Conservation (phyloP, 768 basidiomycete genomes). For the Tricholoma furcatifolium region DNA sequence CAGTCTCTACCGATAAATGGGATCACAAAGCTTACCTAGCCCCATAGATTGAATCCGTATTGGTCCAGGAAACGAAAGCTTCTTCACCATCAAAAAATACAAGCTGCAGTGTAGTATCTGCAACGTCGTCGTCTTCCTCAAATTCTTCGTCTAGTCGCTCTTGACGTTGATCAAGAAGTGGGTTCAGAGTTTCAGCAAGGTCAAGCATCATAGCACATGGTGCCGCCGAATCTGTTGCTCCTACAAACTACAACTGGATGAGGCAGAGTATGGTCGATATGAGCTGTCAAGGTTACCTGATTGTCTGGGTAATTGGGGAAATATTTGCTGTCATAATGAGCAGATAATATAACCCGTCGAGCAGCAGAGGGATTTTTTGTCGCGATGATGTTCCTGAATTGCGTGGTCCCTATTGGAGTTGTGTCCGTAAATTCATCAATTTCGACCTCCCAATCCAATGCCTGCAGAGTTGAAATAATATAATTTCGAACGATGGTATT, state of each 20-base stretch:
- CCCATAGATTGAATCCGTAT: conserved; percentile 91
- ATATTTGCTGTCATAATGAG: conserved; percentile 94
- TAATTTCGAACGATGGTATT: conserved; percentile 83
- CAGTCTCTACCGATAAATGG: conserved; percentile 1
- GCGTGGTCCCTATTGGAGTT: conserved; percentile 80
- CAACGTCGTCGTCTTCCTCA: conserved; percentile 73
- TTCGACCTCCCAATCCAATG: conserved; percentile 85
- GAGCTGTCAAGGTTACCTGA: conserved; percentile 49
- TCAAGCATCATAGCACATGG: conserved; percentile 95
- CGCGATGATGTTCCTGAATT: conserved; percentile 89
- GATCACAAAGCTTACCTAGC: conserved; percentile 61
- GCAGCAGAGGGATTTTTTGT: conserved; percentile 90
- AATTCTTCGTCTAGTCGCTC: conserved; percentile 51
- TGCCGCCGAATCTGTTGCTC: conserved; percentile 96
- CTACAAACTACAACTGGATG: conserved; percentile 74
- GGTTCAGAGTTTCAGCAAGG: conserved; percentile 80
- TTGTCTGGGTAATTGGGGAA: conserved; percentile 69
- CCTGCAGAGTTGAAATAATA: conserved; percentile 68
- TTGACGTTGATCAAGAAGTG: conserved; percentile 61
- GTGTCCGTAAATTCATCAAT: conserved; percentile 74
- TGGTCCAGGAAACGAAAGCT: conserved; percentile 89
- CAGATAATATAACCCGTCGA: conserved; percentile 81
- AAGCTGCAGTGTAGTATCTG: conserved; percentile 85
- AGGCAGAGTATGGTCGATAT: background rate
- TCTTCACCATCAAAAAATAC: conserved; percentile 99